Percentiles rank a stretch among this genome's conserved stretches.
phyloP scores from a whole-genome alignment of 164 flowering plant species.

The Nymphaea thermarum region DNA sequence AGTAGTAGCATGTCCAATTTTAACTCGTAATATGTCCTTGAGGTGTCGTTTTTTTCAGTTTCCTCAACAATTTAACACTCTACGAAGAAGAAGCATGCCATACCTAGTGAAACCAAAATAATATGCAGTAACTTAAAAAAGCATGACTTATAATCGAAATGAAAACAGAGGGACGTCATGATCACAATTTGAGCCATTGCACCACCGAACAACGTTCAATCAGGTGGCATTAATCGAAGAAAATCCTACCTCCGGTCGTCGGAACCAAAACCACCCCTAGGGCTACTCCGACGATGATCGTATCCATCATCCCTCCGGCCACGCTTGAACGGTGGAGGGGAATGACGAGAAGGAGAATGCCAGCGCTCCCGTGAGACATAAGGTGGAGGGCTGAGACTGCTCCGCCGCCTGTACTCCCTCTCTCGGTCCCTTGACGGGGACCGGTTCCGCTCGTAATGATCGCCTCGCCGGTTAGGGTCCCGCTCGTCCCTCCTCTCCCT shows the following conservation, averaged over 20 bases:
- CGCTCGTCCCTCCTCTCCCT: slow-evolving; percentile 12
- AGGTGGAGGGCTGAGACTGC: slow-evolving; percentile 56
- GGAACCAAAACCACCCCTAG: slow-evolving; percentile 51
- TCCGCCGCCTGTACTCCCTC: slow-evolving; percentile 26
- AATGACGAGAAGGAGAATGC: slow-evolving; percentile 23
- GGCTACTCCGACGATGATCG: slow-evolving; percentile 44
- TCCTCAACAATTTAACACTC: background rate
- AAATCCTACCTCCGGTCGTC: slow-evolving; percentile 46
- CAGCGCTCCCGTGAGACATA: slow-evolving; percentile 37
- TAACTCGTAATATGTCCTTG: background rate
- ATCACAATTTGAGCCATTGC: background rate
- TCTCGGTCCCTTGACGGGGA: slow-evolving; percentile 2
- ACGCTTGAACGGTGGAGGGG: slow-evolving; percentile 41
- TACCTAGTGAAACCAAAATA: background rate
- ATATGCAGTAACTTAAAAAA: background rate
- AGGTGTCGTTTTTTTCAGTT: background rate
- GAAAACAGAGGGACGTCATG: too few species aligned
- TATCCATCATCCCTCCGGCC: slow-evolving; percentile 56
- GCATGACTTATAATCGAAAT: background rate
- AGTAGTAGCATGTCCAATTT: background rate
- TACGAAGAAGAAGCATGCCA: background rate
- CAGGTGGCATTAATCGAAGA: background rate
- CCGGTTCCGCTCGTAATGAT: slow-evolving; percentile 7
- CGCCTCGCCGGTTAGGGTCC: slow-evolving; percentile 5
- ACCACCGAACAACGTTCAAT: background rate